Conservation (phyloP, 495 filamentous ascomycete genomes). For the Tuber indicum region DNA sequence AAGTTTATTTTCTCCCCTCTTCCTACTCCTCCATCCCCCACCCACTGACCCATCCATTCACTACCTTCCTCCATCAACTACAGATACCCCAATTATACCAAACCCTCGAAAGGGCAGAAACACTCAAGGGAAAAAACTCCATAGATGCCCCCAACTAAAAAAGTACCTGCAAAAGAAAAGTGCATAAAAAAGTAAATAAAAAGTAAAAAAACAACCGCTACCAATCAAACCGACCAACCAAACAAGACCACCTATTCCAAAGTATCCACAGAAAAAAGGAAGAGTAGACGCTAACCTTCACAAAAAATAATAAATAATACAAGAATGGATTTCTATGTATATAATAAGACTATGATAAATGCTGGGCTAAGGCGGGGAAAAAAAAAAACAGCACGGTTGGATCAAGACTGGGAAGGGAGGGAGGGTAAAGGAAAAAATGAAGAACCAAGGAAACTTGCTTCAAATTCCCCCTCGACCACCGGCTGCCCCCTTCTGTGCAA, state of each 20-base stretch:
- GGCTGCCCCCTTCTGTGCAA: slow-evolving; percentile 42
- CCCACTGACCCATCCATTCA: not conserved
- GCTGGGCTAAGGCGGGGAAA: not conserved
- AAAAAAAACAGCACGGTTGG: slow-evolving; percentile 5
- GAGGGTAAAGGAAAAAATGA: not conserved
- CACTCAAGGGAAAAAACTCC: slow-evolving; percentile 10
- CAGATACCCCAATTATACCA: not conserved
- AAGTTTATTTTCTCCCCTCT: not conserved
- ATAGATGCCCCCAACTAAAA: slow-evolving; percentile 19
- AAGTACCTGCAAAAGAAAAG: slow-evolving; percentile 16
- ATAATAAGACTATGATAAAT: not conserved
- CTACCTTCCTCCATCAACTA: not conserved
- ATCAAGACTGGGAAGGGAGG: slow-evolving; percentile 10
- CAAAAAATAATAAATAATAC: slow-evolving; percentile 4
- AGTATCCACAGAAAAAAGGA: slow-evolving; percentile 15
- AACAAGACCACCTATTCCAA: slow-evolving; percentile 19
- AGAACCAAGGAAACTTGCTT: not conserved
- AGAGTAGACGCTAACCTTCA: not conserved
- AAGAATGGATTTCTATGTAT: not conserved
- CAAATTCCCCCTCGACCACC: slow-evolving; percentile 24
- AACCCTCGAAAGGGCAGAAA: slow-evolving; percentile 10
- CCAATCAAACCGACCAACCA: slow-evolving; percentile 6
- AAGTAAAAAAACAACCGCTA: slow-evolving; percentile 8
- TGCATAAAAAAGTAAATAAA: slow-evolving; percentile 26
- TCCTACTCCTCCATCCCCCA: not conserved